Evolutionary conservation across 768 basidiomycete genomes (phyloP).

Genomic region (Collybia mongolica): DNA sequence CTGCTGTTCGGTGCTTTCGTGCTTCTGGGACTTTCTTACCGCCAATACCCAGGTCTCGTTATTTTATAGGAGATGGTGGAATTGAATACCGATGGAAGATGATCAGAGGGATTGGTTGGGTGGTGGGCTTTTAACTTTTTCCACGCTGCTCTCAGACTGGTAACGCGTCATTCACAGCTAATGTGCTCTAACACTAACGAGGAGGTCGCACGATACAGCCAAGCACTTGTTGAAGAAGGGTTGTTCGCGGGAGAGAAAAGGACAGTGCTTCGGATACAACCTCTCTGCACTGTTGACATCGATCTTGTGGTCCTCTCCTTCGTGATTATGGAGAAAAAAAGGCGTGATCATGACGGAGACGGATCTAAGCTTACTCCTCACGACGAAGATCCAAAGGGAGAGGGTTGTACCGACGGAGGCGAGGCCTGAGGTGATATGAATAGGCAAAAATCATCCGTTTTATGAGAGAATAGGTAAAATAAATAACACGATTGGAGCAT

Average conservation of each 20-base stretch:
- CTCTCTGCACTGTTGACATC: constrained; percentile 41
- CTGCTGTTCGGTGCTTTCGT: not conserved
- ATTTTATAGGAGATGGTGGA: constrained; percentile 50
- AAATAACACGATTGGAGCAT: not conserved
- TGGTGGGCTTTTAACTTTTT: constrained; percentile 28
- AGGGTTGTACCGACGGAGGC: not conserved
- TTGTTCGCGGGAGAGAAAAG: constrained; percentile 48
- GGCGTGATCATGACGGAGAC: constrained; percentile 37
- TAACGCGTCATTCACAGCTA: constrained; percentile 27
- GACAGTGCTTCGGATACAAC: constrained; percentile 43
- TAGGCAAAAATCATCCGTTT: not conserved
- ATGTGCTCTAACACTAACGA: constrained; percentile 32
- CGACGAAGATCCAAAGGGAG: constrained; percentile 32
- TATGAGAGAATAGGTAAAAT: not conserved
- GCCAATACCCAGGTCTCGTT: constrained; percentile 34
- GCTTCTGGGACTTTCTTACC: constrained; percentile 2
- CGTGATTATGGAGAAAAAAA: constrained; percentile 54
- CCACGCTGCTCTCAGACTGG: not conserved
- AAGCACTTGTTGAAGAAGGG: constrained; percentile 36
- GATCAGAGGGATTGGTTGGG: constrained; percentile 34
- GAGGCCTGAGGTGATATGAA: not conserved
- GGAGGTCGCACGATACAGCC: constrained; percentile 41
- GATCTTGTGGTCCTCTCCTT: constrained; percentile 56
- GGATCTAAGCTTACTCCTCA: constrained; percentile 22
- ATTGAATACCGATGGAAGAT: constrained; percentile 50